phyloP scores from a whole-genome alignment of 2,329 filamentous ascomycete species.

The Xylaria digitata region DNA sequence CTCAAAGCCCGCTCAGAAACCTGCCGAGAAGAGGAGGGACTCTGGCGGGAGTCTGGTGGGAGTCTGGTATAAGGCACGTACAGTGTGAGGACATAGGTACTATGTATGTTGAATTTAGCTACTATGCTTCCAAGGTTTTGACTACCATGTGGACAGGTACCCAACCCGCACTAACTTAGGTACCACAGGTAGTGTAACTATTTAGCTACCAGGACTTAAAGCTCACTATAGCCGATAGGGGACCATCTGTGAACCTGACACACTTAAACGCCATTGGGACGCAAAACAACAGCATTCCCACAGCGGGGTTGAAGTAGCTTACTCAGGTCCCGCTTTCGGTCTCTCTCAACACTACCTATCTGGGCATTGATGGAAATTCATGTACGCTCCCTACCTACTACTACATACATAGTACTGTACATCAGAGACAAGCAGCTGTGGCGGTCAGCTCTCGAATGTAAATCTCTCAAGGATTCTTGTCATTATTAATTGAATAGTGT shows the following conservation, averaged over 20 bases:
- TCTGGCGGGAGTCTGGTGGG: no score
- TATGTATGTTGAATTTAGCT: no score
- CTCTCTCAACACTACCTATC: not conserved
- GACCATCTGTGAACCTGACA: slow-evolving; percentile 15
- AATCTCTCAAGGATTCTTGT: not conserved
- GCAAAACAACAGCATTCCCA: slow-evolving; percentile 26
- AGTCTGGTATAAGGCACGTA: not conserved
- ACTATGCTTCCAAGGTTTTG: no score
- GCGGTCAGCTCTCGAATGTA: slow-evolving; percentile 10
- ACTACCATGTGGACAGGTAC: slow-evolving; percentile 8
- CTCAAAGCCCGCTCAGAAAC: no score
- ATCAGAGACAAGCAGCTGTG: slow-evolving; percentile 5
- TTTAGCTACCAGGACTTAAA: slow-evolving; percentile 11
- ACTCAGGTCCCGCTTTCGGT: slow-evolving; percentile 38
- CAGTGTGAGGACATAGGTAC: slow-evolving; percentile 14
- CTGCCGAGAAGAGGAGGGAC: not conserved
- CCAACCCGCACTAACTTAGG: no score
- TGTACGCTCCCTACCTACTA: not conserved
- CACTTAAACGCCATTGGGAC: slow-evolving; percentile 16
- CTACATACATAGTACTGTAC: no score
- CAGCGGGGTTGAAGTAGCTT: slow-evolving; percentile 38
- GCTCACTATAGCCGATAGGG: slow-evolving; percentile 17
- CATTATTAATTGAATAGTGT: not conserved
- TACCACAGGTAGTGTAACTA: no score
- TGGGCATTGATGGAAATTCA: not conserved